These are phyloP conservation scores for Bipolaris bicolor DNA, from an alignment of 2,329 filamentous ascomycete species.

Conservation along the genomic window DNA sequence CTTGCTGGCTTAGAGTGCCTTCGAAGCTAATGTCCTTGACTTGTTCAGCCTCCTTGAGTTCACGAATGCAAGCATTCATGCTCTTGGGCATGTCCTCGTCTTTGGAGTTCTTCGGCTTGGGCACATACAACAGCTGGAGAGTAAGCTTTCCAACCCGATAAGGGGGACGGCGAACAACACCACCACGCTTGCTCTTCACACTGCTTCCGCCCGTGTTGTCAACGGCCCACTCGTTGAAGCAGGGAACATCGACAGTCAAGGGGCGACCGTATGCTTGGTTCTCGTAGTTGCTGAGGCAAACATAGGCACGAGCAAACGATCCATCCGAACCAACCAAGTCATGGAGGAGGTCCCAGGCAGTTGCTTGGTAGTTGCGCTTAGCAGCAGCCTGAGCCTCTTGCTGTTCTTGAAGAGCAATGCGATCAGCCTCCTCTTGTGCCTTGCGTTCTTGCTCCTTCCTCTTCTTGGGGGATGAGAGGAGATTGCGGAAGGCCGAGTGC, in stretches of 20 bases:
- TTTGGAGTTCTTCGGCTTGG: conserved; percentile 81
- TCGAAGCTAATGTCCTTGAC: conserved; percentile 80
- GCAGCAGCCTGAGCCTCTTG: conserved; percentile 51
- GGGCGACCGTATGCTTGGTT: conserved; percentile 85
- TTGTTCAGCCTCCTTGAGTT: conserved; percentile 89
- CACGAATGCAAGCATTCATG: conserved; percentile 94
- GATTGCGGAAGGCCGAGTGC: conserved; percentile 75
- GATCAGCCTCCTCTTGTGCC: conserved; percentile 82
- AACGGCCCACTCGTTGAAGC: conserved; percentile 98
- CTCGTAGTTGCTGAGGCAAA: conserved; percentile 93
- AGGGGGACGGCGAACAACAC: conserved; percentile 81
- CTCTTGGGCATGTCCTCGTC: conserved; percentile 99
- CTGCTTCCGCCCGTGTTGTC: conserved; percentile 82
- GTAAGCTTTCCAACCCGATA: conserved; percentile 96
- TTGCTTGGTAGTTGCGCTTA: conserved; percentile 66
- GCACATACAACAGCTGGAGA: conserved; percentile 91
- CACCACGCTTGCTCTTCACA: conserved; percentile 87
- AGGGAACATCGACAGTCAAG: conserved; percentile 85
- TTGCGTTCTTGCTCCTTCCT: conserved; percentile 90
- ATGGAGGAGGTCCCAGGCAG: conserved; percentile 84
- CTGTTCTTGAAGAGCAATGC: conserved; percentile 59
- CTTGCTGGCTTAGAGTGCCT: conserved; percentile 91
- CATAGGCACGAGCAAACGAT: conserved; percentile 91
- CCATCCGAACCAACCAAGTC: conserved; percentile 89
- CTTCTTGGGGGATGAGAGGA: conserved; percentile 89